Evolutionary conservation across 805 yeast species (phyloP).

Genomic region (Suhomyces vadensis): DNA sequence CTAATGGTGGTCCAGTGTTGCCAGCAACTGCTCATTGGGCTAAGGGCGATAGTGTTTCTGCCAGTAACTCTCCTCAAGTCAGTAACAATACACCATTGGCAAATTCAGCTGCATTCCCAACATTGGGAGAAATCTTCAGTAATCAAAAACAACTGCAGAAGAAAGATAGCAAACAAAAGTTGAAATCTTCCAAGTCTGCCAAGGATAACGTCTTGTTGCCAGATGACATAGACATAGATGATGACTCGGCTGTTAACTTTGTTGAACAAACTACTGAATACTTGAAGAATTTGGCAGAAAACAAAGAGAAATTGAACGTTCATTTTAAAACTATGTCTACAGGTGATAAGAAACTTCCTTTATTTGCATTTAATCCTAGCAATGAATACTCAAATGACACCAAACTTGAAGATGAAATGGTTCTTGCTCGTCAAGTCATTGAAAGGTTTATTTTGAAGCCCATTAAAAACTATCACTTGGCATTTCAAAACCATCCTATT

Average conservation of each 20-base stretch:
- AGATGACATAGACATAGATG: constrained; percentile 52
- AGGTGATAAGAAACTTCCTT: constrained; percentile 34
- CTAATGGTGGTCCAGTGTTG: constrained; percentile 46
- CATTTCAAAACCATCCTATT: constrained; percentile 45
- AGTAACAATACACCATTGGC: constrained; percentile 39
- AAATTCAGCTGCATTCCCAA: constrained; percentile 58
- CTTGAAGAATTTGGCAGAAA: constrained; percentile 38
- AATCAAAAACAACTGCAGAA: constrained; percentile 36
- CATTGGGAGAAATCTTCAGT: constrained; percentile 50
- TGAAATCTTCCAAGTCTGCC: constrained; percentile 30
- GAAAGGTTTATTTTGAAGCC: constrained; percentile 43
- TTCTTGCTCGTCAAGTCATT: constrained; percentile 40
- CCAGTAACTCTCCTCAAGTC: constrained; percentile 40
- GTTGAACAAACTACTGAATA: constrained; percentile 49
- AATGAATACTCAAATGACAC: constrained; percentile 29
- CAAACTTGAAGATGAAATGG: constrained; percentile 37
- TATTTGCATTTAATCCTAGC: constrained; percentile 49
- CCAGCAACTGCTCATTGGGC: constrained; percentile 77
- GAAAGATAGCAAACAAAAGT: constrained; percentile 29
- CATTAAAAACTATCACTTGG: constrained; percentile 45
- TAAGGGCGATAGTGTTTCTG: constrained; percentile 24
- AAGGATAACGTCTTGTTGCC: constrained; percentile 36
- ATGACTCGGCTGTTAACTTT: constrained; percentile 46
- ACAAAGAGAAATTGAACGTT: constrained; percentile 41
- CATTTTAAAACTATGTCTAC: constrained; percentile 32